Percentiles rank a stretch among this genome's conserved stretches.
phyloP scores from a whole-genome alignment of 2,329 filamentous ascomycete species.

The Nannizziopsis arthrosporioides region DNA sequence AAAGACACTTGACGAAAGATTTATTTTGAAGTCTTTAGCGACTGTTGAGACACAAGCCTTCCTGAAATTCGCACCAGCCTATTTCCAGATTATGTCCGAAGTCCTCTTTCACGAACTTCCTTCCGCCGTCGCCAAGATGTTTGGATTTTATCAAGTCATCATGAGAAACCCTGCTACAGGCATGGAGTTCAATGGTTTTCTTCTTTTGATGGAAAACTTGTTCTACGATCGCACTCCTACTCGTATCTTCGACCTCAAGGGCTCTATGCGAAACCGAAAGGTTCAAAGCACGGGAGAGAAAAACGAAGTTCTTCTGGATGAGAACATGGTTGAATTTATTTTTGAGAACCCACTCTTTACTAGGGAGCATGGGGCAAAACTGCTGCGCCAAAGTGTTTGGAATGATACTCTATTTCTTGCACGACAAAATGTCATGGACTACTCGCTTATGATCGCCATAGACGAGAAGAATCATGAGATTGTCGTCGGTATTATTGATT shows the following conservation, averaged over 20 bases:
- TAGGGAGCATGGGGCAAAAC: constrained; percentile 88
- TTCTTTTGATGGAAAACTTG: constrained; percentile 92
- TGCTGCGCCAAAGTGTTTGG: constrained; percentile 83
- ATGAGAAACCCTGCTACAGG: constrained; percentile 91
- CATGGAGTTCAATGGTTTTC: constrained; percentile 85
- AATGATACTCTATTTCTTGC: constrained; percentile 95
- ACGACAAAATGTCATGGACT: constrained; percentile 97
- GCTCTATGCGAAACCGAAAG: constrained; percentile 96
- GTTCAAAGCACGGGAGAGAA: constrained; percentile 91
- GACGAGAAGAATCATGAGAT: constrained; percentile 82
- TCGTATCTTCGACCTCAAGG: constrained; percentile 89
- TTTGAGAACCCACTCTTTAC: constrained; percentile 94
- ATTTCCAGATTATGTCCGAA: constrained; percentile 95
- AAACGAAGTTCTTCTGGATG: constrained; percentile 90
- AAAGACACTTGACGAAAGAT: constrained; percentile 87
- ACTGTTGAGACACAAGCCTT: constrained; percentile 89
- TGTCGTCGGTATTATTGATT: constrained; percentile 95
- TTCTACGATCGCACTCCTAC: constrained; percentile 91
- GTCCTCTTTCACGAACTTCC: constrained; percentile 90
- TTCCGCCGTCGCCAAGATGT: constrained; percentile 97
- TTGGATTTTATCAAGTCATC: constrained; percentile 92
- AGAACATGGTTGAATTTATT: constrained; percentile 98
- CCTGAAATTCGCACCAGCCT: constrained; percentile 86
- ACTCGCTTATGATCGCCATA: constrained; percentile 95
- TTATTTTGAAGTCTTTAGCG: constrained; percentile 84